These are phyloP conservation scores for Xylaria digitata DNA, from an alignment of 2,329 filamentous ascomycete genomes.

Conservation along the genomic window DNA sequence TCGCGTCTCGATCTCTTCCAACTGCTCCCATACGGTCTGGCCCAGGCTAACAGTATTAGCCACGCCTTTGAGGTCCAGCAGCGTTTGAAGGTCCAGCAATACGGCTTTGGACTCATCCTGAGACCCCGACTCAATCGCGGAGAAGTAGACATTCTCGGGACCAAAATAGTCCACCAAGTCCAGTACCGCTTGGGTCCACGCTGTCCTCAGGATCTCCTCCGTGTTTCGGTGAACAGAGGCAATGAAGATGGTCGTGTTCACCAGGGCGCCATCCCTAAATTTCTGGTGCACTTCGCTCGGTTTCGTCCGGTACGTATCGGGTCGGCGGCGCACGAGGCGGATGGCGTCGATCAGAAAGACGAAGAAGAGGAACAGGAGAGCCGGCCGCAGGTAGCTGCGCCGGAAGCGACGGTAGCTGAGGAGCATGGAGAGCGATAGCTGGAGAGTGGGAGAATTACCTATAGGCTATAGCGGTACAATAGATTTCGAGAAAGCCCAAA, in stretches of 20 bases:
- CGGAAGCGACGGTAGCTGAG: slow-evolving; percentile 51
- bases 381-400: slow-evolving; percentile 51
- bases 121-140: slow-evolving; percentile 74
- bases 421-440: slow-evolving; percentile 50
- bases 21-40: slow-evolving; percentile 63
- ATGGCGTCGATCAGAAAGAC: slow-evolving; percentile 53
- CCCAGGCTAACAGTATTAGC: slow-evolving; percentile 68
- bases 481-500: background rate
- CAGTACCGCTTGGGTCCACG: slow-evolving; percentile 70
- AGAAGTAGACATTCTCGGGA: slow-evolving; percentile 71
- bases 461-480: background rate
- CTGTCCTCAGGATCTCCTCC: slow-evolving; percentile 65
- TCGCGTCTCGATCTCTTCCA: slow-evolving; percentile 63
- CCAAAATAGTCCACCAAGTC: slow-evolving; percentile 68
- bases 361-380: slow-evolving; percentile 48
- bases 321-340: slow-evolving; percentile 48
- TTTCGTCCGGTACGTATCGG: slow-evolving; percentile 48
- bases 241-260: slow-evolving; percentile 66
- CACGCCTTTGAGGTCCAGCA: slow-evolving; percentile 63
- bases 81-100: slow-evolving; percentile 65
- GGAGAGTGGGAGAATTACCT: background rate
- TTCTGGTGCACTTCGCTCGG: slow-evolving; percentile 38
- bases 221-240: slow-evolving; percentile 76
- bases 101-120: slow-evolving; percentile 74
- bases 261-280: slow-evolving; percentile 35